Base-by-base conservation (phyloP, 495 filamentous ascomycete species). In the Endocarpon pusillum region DNA sequence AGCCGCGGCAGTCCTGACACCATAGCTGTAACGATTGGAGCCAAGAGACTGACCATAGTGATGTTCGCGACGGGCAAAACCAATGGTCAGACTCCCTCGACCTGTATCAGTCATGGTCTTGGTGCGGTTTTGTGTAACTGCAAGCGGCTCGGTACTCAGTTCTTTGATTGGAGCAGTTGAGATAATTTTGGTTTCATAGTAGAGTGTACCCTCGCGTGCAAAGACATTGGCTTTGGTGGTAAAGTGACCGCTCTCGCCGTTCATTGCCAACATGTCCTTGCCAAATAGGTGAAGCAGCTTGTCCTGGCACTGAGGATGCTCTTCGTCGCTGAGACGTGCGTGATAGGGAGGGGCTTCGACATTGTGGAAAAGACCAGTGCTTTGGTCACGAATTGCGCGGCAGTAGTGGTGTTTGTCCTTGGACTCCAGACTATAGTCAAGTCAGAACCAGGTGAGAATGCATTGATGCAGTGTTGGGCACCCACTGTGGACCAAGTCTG, bases 1-100 rank as follows among this genome's bases (percentile, higher is more conserved):
- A 48, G 96, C 82, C 7, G 87, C 86, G 9, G 73, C 67, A 47
- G 96, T 91, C 15, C 86, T 75, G 35, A 99, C 67, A 14, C 81
- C 91, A 50, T 99, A 99, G 30, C 84, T 89, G 52, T 96, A 96
- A 21, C 81, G 85, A 51, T 99, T 89, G 43, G 86, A 93, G 0
- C 91, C 91, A 9, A 94, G 83, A 7, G 91, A 89, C 10, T 81
- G 81, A 44, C 96, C 91, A 2, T 94, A 60, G 12, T 82, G 81
- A 7, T 86, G 84, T 45, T 99, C 91, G 21, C 87, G 66, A 35
- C 91, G 61, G 1, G 89, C 85, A 55, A 82, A 94, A 1, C 91
- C 91, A 34, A 96, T 64, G 9, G 91, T 73, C 1, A 58, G 39
- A 15, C 43, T 32, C 3, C 55, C 45, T 14, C 44, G 43, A 10